Evolutionary conservation across 768 basidiomycete species (phyloP).

Genomic region (Boletus rufocinnamomeus): DNA sequence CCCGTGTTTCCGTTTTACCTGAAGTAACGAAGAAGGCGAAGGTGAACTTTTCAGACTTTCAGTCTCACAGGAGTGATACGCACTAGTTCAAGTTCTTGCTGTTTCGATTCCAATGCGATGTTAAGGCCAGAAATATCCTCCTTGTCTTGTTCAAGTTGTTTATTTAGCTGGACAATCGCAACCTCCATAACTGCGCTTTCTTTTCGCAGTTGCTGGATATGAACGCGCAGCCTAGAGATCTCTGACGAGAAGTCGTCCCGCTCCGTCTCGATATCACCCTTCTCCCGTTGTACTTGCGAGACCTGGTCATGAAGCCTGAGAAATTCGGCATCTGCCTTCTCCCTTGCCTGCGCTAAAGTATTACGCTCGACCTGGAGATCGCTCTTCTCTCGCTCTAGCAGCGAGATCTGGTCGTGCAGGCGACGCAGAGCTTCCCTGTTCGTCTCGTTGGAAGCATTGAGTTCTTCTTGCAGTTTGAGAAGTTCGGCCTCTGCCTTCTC

Average conservation of each 20-base stretch:
- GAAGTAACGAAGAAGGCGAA: slow-evolving; percentile 4
- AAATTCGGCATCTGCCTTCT: not conserved
- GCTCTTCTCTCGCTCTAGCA: slow-evolving; percentile 3
- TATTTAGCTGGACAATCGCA: slow-evolving; percentile 69
- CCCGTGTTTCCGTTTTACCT: slow-evolving; percentile 68
- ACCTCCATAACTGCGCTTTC: slow-evolving; percentile 87
- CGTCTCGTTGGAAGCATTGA: not conserved
- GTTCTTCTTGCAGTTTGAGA: not conserved
- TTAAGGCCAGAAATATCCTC: slow-evolving; percentile 85
- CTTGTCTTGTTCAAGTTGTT: slow-evolving; percentile 64
- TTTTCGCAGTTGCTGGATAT: slow-evolving; percentile 71
- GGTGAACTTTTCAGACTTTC: not conserved
- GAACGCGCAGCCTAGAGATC: slow-evolving; percentile 56
- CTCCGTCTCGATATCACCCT: slow-evolving; percentile 60
- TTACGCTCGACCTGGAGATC: slow-evolving; percentile 48
- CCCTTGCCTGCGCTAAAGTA: slow-evolving; percentile 26
- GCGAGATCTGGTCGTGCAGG: not conserved
- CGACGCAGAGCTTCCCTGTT: not conserved
- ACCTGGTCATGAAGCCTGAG: slow-evolving; percentile 6
- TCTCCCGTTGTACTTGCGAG: slow-evolving; percentile 27
- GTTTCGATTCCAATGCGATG: slow-evolving; percentile 91
- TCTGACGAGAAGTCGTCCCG: slow-evolving; percentile 44
- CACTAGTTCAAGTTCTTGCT: slow-evolving; percentile 91
- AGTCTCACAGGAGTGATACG: slow-evolving; percentile 28
- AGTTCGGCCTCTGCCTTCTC: not conserved